These are phyloP conservation scores for Mucuna pruriens DNA, from an alignment of 306 rosid genomes.

Conservation along the genomic window DNA sequence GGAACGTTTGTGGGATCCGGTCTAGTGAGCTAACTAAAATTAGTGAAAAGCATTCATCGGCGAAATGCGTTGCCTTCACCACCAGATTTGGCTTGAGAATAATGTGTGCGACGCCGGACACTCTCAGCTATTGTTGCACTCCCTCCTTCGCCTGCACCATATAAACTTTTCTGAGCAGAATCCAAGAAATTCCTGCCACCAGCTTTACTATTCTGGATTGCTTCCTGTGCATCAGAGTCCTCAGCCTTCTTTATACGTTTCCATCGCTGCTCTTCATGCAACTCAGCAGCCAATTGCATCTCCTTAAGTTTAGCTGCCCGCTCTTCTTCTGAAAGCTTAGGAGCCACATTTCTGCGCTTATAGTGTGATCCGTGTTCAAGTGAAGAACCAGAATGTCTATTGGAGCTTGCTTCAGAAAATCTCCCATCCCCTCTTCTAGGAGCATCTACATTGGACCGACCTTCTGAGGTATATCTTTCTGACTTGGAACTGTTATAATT, in stretches of 20 bases:
- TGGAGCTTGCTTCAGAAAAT: constrained; percentile 42
- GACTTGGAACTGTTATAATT: constrained; percentile 52
- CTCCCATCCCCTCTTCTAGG: constrained; percentile 45
- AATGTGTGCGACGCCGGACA: constrained; percentile 91
- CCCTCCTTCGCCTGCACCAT: constrained; percentile 89
- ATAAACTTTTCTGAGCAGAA: constrained; percentile 74
- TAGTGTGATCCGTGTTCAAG: constrained; percentile 48
- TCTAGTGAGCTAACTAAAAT: not conserved
- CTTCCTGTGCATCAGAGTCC: constrained; percentile 74
- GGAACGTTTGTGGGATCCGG: not conserved
- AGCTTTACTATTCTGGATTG: constrained; percentile 43
- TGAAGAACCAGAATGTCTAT: constrained; percentile 38
- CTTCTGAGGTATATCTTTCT: constrained; percentile 49
- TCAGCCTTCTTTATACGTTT: constrained; percentile 88
- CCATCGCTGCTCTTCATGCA: constrained; percentile 96
- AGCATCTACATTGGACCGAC: constrained; percentile 39
- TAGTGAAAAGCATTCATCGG: constrained; percentile 44
- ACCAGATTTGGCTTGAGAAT: constrained; percentile 74
- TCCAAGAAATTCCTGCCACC: constrained; percentile 81
- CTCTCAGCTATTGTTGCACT: constrained; percentile 92
- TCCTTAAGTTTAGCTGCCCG: constrained; percentile 82
- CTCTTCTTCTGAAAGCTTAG: constrained; percentile 85
- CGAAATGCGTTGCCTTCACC: constrained; percentile 78
- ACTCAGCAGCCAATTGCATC: constrained; percentile 93
- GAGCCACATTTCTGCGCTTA: constrained; percentile 62